Evolutionary conservation across 164 flowering plant genomes (phyloP).

Genomic region (Brasenia schreberi): DNA sequence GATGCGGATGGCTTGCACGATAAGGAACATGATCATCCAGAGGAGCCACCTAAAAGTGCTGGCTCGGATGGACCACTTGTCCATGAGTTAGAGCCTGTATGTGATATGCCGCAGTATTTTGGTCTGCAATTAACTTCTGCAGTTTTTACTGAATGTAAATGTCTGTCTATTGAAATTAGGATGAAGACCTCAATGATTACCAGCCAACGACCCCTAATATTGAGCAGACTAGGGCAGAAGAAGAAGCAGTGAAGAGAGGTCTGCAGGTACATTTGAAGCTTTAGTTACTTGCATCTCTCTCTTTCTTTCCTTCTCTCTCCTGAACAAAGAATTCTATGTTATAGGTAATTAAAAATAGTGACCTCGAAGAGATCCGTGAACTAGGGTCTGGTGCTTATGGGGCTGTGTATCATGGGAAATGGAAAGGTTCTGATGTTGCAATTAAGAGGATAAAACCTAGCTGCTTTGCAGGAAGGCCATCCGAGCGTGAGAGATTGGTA

Average conservation of each 20-base stretch:
- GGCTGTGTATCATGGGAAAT: slow-evolving; percentile 90
- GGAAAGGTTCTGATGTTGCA: slow-evolving; percentile 99
- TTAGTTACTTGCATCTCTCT: too few species aligned
- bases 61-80: slow-evolving; percentile 16
- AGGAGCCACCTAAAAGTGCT: slow-evolving; percentile 2
- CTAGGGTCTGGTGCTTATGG: slow-evolving; percentile 98
- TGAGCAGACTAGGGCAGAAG: slow-evolving; percentile 95
- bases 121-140: neutral
- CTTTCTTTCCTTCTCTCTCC: neutral
- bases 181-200: slow-evolving; percentile 52
- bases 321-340: slow-evolving; percentile 1
- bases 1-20: slow-evolving; percentile 6
- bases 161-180: slow-evolving; percentile 18
- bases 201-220: slow-evolving; percentile 36
- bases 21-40: neutral
- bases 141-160: neutral
- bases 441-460: slow-evolving; percentile 95
- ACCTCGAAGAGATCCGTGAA: slow-evolving; percentile 88
- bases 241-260: slow-evolving; percentile 79
- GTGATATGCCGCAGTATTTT: neutral
- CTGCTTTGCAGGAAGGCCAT: slow-evolving; percentile 95
- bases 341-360: slow-evolving; percentile 86
- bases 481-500: slow-evolving; percentile 97
- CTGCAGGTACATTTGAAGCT: slow-evolving; percentile 47
- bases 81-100: slow-evolving; percentile 20